Conservation (phyloP, 2,329 filamentous ascomycete genomes). For the Beauveria caledonica region DNA sequence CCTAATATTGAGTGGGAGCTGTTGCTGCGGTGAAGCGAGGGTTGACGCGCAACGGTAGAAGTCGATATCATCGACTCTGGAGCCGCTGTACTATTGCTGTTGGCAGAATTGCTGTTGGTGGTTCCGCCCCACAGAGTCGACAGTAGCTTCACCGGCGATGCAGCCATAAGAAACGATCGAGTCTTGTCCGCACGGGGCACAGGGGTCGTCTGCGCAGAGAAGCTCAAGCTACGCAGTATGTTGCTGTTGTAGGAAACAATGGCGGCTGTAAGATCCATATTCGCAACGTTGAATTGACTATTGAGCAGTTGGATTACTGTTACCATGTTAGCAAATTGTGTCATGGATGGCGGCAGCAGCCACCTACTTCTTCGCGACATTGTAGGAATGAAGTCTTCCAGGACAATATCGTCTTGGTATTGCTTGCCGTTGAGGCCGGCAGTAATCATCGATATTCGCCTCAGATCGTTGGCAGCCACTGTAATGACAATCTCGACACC, state of each 20-base stretch:
- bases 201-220: slow-evolving; percentile 33
- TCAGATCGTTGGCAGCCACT: slow-evolving; percentile 46
- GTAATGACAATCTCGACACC: slow-evolving; percentile 65
- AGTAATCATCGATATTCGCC: slow-evolving; percentile 41
- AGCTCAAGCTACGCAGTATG: slow-evolving; percentile 60
- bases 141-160: slow-evolving; percentile 86
- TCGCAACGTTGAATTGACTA: slow-evolving; percentile 59
- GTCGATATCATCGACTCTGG: slow-evolving; percentile 14
- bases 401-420: slow-evolving; percentile 65
- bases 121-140: slow-evolving; percentile 69
- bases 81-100: slow-evolving; percentile 35
- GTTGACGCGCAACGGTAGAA: slow-evolving; percentile 32
- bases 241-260: slow-evolving; percentile 73
- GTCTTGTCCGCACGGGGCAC: slow-evolving; percentile 53
- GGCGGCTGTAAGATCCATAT: slow-evolving; percentile 54
- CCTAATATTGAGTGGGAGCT: slow-evolving; percentile 48
- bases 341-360: neutral
- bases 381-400: slow-evolving; percentile 65
- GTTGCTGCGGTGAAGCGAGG: slow-evolving; percentile 34
- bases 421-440: slow-evolving; percentile 60
- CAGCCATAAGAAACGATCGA: slow-evolving; percentile 57
- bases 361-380: slow-evolving; percentile 63
- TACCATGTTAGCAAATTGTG: slow-evolving; percentile 24
- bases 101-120: slow-evolving; percentile 46
- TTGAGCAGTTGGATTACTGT: slow-evolving; percentile 65